Evolutionary conservation across 2,329 filamentous ascomycete species (phyloP), one percentile per base, ranked within the genome.

Genomic region (Fusarium luffae): DNA sequence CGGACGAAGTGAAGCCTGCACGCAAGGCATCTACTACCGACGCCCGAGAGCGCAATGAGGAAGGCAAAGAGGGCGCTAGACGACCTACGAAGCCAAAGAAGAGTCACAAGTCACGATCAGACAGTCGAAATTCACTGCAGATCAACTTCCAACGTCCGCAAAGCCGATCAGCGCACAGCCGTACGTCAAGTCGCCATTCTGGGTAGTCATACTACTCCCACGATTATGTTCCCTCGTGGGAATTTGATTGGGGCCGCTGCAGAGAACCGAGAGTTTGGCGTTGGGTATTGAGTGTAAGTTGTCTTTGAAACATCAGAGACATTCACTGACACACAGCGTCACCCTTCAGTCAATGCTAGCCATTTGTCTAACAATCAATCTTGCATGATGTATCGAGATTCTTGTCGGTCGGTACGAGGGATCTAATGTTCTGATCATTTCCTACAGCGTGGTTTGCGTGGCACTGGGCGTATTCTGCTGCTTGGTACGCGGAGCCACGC

Each of bases 11-110:
- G 2, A 23, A 43, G 13, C 18, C 10, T 5, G 18, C 18, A n/a
- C 18, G 3, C 5, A 0, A 37, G 34, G 5, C 10, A 0, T 37
- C 18, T 12, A 37, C 19, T 3, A 21, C 19, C 19, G 19, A 21
- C 3, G 4, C 19, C 19, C 19, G 3, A 4, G 19, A 21, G 3
- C 19, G 4, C 19, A 21, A 21, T 21, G 3, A 3, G 4, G 4
- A 21, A 4, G 19, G 19, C 19, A 21, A 21, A 21, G 19, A 21
- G 19, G 19, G 4, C 19, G 19, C 19, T 4, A 21, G 19, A 21
- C 19, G 4, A 21, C 19, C 19, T 21, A 21, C 4, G 19, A 21
- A 21, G 19, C 19, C 19, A 21, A 21, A 37, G 10, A 37, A 37
- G 3, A 37, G 34, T n/a, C 34, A 4, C 18, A 18, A 16, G 3